Conservation (phyloP, 768 basidiomycete genomes). For the Floccularia luteovirens region DNA sequence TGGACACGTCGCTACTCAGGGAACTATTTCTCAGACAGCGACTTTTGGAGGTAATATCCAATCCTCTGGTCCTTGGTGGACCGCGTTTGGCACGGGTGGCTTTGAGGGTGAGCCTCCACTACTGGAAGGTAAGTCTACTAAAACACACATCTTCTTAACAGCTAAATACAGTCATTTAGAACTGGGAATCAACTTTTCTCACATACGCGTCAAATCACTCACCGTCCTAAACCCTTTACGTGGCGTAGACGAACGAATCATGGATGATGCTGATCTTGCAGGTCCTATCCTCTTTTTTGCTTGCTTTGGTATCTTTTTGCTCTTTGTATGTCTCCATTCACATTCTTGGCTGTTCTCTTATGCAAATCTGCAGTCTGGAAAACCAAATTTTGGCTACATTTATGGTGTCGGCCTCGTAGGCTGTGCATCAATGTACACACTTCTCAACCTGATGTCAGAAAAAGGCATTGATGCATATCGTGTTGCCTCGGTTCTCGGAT, state of each 20-base stretch:
- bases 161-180: conserved; percentile 37
- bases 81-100: conserved; percentile 91
- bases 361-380: conserved; percentile 68
- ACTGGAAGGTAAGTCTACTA: conserved; percentile 66
- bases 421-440: conserved; percentile 83
- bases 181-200: conserved; percentile 95
- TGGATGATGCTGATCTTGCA: conserved; percentile 98
- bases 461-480: conserved; percentile 94
- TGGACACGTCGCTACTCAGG: conserved; percentile 53
- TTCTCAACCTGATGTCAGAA: conserved; percentile 96
- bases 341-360: conserved; percentile 1
- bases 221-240: conserved; percentile 93
- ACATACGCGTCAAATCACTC: conserved; percentile 89
- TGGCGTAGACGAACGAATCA: conserved; percentile 81
- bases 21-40: conserved; percentile 39
- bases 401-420: conserved; percentile 98
- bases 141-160: conserved; percentile 1
- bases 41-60: conserved; percentile 72
- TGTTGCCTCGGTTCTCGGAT: conserved; percentile 90
- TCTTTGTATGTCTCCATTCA: conserved; percentile 60
- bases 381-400: conserved; percentile 97
- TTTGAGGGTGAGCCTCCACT: conserved; percentile 95
- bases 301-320: conserved; percentile 86
- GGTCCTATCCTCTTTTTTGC: conserved; percentile 94
- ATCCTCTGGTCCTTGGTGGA: conserved; percentile 79